Evolutionary conservation across 1,139 yeast species (phyloP).

Genomic region (Candida tunisiensis): DNA sequence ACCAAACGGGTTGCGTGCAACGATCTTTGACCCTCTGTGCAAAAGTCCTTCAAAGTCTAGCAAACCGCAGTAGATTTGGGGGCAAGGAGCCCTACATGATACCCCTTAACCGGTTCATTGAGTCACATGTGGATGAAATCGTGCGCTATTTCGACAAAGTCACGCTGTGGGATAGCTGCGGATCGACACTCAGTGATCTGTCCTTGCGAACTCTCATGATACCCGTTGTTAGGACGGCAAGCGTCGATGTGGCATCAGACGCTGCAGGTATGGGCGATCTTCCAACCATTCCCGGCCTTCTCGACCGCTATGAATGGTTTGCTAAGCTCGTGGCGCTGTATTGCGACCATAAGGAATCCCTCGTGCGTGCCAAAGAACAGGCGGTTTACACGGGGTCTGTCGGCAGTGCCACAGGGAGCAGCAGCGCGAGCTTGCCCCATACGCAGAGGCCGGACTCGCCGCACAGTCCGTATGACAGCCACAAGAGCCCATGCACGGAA

Average conservation of each 20-base stretch:
- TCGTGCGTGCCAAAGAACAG: no score
- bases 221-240: no score
- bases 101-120: conserved; percentile 51
- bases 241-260: conserved; percentile 15
- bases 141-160: conserved; percentile 53
- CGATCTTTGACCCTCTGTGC: conserved; percentile 69
- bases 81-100: conserved; percentile 72
- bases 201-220: conserved; percentile 1
- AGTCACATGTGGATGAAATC: conserved; percentile 39
- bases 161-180: neutral
- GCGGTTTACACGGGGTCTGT: no score
- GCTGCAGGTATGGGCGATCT: conserved; percentile 14
- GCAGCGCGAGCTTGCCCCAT: no score
- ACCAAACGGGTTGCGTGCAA: conserved; percentile 55
- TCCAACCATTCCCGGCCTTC: conserved; percentile 18
- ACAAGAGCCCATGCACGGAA: no score
- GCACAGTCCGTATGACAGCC: no score
- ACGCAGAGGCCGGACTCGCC: no score
- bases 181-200: conserved; percentile 1
- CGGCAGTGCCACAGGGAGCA: no score
- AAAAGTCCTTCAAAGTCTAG: conserved; percentile 65
- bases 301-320: conserved; percentile 16
- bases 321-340: conserved; percentile 9
- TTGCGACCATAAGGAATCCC: neutral
- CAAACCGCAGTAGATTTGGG: conserved; percentile 61